Evolutionary conservation across 176 grass and related monocot genomes (phyloP).

Genomic region (Eleusine indica): DNA sequence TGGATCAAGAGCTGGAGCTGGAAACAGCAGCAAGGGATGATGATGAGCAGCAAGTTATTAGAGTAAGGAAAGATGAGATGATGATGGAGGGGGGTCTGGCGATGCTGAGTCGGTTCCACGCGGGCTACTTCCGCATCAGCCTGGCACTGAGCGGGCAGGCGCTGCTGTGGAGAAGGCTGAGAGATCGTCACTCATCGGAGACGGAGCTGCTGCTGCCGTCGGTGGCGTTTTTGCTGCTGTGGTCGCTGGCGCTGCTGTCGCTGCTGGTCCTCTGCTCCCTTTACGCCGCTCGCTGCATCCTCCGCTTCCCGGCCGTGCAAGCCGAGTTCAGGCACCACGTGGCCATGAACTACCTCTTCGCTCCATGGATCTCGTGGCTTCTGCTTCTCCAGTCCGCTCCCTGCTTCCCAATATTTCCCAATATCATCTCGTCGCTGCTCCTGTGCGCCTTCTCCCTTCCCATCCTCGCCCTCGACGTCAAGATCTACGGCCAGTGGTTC

Average conservation of each 20-base stretch:
- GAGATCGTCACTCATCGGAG: too few species aligned
- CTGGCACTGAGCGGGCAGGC: slow-evolving; percentile 77
- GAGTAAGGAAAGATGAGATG: too few species aligned
- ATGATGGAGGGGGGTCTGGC: not conserved
- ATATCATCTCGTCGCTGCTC: slow-evolving; percentile 22
- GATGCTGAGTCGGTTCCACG: slow-evolving; percentile 77
- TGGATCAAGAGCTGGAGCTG: too few species aligned
- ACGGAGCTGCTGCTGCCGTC: slow-evolving; percentile 48
- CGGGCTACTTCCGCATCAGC: slow-evolving; percentile 95
- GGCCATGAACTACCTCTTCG: slow-evolving; percentile 95
- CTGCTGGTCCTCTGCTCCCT: slow-evolving; percentile 64
- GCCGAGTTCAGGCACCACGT: slow-evolving; percentile 91
- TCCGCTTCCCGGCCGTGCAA: slow-evolving; percentile 64
- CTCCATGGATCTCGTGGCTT: slow-evolving; percentile 92
- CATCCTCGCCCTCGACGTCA: slow-evolving; percentile 78
- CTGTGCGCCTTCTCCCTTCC: slow-evolving; percentile 76
- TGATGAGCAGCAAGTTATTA: too few species aligned
- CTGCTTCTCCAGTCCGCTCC: slow-evolving; percentile 79
- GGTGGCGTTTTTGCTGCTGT: slow-evolving; percentile 76
- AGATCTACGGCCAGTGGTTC: slow-evolving; percentile 97
- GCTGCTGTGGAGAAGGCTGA: slow-evolving; percentile 83
- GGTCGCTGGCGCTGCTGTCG: slow-evolving; percentile 72
- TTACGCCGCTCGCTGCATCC: slow-evolving; percentile 61
- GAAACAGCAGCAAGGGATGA: too few species aligned
- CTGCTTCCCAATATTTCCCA: slow-evolving; percentile 12